A percentile compares a stretch with the other conserved stretches of the same genome.
These are phyloP conservation scores for Ascochyta viciae-villosae DNA, from an alignment of 2,329 filamentous ascomycete species.

Conservation along the genomic window DNA sequence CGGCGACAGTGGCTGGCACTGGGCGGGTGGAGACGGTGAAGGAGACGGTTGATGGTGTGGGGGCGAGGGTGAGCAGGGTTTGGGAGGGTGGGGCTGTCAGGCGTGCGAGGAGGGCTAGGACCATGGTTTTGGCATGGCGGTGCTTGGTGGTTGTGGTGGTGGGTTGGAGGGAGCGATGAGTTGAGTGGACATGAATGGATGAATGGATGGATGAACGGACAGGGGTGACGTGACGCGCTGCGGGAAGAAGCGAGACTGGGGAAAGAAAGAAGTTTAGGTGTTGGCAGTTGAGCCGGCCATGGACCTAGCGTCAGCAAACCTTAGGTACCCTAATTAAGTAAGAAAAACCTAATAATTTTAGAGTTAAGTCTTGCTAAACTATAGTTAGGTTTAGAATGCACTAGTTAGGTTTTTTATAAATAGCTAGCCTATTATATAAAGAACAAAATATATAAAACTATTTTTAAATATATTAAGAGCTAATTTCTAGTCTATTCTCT, in stretches of 20 bases:
- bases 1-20: constrained; percentile 54
- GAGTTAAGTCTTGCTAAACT: too few species aligned
- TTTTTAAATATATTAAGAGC: too few species aligned
- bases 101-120: constrained; percentile 27
- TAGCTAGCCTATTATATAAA: too few species aligned
- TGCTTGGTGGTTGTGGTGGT: neutral
- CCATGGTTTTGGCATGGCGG: constrained; percentile 23
- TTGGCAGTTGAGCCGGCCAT: too few species aligned
- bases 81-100: constrained; percentile 38
- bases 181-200: neutral
- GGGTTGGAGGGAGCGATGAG: neutral
- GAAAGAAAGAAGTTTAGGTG: neutral
- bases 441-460: too few species aligned
- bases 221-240: constrained; percentile 24
- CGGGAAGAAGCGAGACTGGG: constrained; percentile 24
- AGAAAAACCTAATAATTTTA: too few species aligned
- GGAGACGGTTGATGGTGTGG: constrained; percentile 82
- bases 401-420: too few species aligned
- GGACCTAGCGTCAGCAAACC: too few species aligned
- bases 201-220: neutral
- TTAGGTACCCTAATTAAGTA: too few species aligned
- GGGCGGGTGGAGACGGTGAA: constrained; percentile 89
- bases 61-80: constrained; percentile 39
- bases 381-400: too few species aligned
- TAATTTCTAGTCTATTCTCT: too few species aligned